These are phyloP conservation scores for Camellia sinensis DNA, from an alignment of 148 eudicot genomes.

Conservation along the genomic window DNA sequence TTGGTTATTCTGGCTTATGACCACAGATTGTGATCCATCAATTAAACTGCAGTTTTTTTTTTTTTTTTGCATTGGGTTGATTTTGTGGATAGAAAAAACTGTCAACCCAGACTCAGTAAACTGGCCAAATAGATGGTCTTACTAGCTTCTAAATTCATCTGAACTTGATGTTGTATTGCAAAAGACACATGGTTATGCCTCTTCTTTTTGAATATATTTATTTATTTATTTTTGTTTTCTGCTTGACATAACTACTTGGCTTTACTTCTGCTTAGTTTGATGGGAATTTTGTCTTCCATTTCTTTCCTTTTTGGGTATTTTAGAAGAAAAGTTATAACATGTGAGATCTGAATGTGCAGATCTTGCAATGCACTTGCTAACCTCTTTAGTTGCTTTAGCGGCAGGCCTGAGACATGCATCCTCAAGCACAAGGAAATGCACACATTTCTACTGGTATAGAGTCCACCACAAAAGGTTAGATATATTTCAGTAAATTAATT, in stretches of 20 bases:
- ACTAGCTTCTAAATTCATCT: background rate
- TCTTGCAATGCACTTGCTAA: background rate
- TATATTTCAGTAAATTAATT: too few species aligned
- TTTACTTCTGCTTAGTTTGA: background rate
- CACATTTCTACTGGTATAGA: too few species aligned
- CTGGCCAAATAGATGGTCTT: background rate
- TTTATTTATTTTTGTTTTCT: background rate
- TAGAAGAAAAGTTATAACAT: too few species aligned
- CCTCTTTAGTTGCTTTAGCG: too few species aligned
- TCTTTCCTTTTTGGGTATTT: background rate
- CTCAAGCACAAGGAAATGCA: too few species aligned
- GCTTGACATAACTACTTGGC: background rate
- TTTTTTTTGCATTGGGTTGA: background rate
- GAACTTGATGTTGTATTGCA: background rate
- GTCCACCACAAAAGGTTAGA: too few species aligned
- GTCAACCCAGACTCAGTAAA: background rate
- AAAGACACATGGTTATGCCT: background rate
- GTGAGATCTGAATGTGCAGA: background rate
- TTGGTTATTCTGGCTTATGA: too few species aligned
- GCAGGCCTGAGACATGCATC: too few species aligned
- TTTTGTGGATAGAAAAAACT: background rate
- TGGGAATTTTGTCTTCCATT: background rate
- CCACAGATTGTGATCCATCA: too few species aligned
- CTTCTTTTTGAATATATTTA: background rate
- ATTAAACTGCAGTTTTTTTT: too few species aligned